phyloP scores from a whole-genome alignment of 2,329 filamentous ascomycete genomes.

The Hypoxylon sp. region DNA sequence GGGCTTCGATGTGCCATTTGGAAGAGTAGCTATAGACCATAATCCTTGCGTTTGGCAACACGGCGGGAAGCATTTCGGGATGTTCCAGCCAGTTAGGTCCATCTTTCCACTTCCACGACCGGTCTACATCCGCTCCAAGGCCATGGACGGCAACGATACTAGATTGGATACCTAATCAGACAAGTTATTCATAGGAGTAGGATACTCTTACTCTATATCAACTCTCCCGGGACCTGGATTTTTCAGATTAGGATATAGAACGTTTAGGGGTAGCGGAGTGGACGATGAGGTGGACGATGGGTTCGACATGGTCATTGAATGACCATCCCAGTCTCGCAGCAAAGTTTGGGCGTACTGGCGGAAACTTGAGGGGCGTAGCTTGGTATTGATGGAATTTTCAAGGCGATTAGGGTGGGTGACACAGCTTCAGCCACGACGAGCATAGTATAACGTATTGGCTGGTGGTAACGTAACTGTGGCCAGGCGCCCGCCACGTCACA shows the following conservation, averaged over 20 bases:
- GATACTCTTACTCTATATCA: slow-evolving; percentile 8
- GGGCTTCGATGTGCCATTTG: slow-evolving; percentile 24
- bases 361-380: no score
- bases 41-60: slow-evolving; percentile 29
- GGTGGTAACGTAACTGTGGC: no score
- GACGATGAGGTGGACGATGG: background rate
- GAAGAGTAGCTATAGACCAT: slow-evolving; percentile 34
- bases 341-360: no score
- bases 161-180: no score
- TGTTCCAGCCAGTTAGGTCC: slow-evolving; percentile 34
- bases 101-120: slow-evolving; percentile 15
- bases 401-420: background rate
- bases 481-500: no score
- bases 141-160: slow-evolving; percentile 4
- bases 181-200: no score
- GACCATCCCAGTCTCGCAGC: no score
- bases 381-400: background rate
- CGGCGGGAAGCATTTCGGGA: slow-evolving; percentile 31
- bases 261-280: background rate
- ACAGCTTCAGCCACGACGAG: no score
- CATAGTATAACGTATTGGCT: no score
- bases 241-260: slow-evolving; percentile 5
- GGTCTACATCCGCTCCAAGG: slow-evolving; percentile 1
- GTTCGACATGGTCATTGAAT: background rate
- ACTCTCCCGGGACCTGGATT: background rate